Evolutionary conservation across 2,329 filamentous ascomycete species (phyloP).

Genomic region (Aspergillus flavus): DNA sequence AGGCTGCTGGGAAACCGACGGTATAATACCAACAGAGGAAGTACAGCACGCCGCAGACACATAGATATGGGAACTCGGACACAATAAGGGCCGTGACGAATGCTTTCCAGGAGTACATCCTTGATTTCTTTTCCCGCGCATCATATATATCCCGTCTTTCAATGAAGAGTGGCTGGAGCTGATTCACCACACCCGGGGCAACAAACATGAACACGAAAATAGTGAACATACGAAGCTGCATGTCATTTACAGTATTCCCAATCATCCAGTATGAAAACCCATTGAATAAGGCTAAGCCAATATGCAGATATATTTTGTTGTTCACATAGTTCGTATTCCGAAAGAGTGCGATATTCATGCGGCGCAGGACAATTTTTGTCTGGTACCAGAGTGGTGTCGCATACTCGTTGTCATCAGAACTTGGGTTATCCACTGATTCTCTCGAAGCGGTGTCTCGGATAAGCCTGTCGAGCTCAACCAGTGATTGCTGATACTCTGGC

Average conservation of each 20-base stretch:
- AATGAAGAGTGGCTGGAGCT: constrained; percentile 68
- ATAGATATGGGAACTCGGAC: constrained; percentile 69
- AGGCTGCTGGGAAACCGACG: constrained; percentile 51
- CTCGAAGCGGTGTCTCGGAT: constrained; percentile 50
- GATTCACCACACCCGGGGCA: constrained; percentile 45
- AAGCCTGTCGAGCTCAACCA: constrained; percentile 66
- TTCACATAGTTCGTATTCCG: constrained; percentile 68
- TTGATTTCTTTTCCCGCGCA: constrained; percentile 66
- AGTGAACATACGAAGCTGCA: constrained; percentile 75
- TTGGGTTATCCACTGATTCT: constrained; percentile 33
- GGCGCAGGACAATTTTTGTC: constrained; percentile 65
- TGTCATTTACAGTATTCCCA: constrained; percentile 62
- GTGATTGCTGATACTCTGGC: constrained; percentile 58
- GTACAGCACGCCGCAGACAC: constrained; percentile 66
- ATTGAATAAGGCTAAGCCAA: constrained; percentile 54
- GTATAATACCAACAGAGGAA: constrained; percentile 75
- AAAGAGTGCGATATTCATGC: constrained; percentile 67
- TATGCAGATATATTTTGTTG: constrained; percentile 63
- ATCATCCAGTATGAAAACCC: constrained; percentile 68
- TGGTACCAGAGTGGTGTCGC: constrained; percentile 66
- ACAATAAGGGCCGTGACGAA: constrained; percentile 71
- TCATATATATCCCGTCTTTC: constrained; percentile 71
- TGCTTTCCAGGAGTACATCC: constrained; percentile 75
- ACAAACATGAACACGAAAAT: constrained; percentile 64
- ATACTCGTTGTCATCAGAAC: constrained; percentile 55